A percentile compares a stretch with the other conserved stretches of the same genome.
Evolutionary conservation across 2,329 filamentous ascomycete genomes (phyloP).

Genomic region (Calonectria crousiana): DNA sequence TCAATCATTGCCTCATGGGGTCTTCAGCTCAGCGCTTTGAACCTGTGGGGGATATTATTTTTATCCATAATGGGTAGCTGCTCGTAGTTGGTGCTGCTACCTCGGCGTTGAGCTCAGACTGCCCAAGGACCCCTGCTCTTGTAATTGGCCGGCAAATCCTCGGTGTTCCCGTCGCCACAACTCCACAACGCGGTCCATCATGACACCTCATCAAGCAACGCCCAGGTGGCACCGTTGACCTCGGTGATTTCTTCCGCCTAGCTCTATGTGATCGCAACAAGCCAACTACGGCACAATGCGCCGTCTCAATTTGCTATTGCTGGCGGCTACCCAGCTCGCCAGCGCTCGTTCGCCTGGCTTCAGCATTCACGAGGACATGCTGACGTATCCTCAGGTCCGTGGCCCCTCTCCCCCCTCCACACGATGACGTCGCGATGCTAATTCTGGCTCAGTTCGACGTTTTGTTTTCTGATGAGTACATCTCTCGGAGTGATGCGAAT

Average conservation of each 20-base stretch:
- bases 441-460: slow-evolving; percentile 78
- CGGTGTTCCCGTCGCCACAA: slow-evolving; percentile 27
- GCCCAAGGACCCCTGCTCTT: background rate
- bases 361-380: slow-evolving; percentile 88
- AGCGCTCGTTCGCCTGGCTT: slow-evolving; percentile 70
- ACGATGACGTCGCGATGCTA: slow-evolving; percentile 26
- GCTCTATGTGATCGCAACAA: slow-evolving; percentile 45
- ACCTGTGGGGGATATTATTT: background rate
- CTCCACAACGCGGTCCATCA: slow-evolving; percentile 43
- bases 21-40: slow-evolving; percentile 11
- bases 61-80: slow-evolving; percentile 14
- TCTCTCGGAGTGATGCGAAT: slow-evolving; percentile 78
- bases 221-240: slow-evolving; percentile 28
- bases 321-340: slow-evolving; percentile 59
- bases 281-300: slow-evolving; percentile 59
- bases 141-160: slow-evolving; percentile 39
- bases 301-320: slow-evolving; percentile 58
- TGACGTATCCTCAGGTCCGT: slow-evolving; percentile 86
- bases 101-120: slow-evolving; percentile 1
- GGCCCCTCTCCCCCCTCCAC: slow-evolving; percentile 6
- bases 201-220: slow-evolving; percentile 47
- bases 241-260: slow-evolving; percentile 26
- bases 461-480: slow-evolving; percentile 77
- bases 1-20: background rate
- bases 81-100: background rate